Evolutionary conservation across 73 alveolate species (phyloP), one percentile per base, ranked within the genome.

Genomic region (Tetrahymena borealis): DNA sequence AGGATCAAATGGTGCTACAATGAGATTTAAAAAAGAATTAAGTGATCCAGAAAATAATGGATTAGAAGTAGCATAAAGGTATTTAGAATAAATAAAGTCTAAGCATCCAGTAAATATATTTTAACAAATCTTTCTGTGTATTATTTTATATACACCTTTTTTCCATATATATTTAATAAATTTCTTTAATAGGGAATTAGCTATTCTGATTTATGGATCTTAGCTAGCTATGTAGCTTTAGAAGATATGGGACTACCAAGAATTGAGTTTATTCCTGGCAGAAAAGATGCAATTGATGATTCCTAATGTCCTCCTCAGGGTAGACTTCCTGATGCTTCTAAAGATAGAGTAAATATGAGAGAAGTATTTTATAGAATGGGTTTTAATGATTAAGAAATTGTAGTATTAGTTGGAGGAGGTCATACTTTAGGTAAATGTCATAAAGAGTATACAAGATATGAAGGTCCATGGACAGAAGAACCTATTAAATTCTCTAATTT

Each of bases 221-320:
- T 96, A 35, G 98, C 96, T 38, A 97, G 97, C 7, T 96, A 96
- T 79, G 96, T 96, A n/a, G 98, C 98, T 31, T 94, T 96, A 7
- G 97, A 95, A 78, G 94, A 96, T 78, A 40, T 94, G 40, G 98
- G 97, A 32, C 96, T 97, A 32, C 98, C 98, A 32, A 92, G 43
- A 31, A 94, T 96, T 93, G 39, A 78, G 24, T 96, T 96, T 78
- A 90, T 94, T 36, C 93, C 95, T 94, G 98, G 98, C 5, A 94
- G 98, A 93, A 37, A 91, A 39, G 97, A 96, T 91, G 97, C 94
- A 9, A 78, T 20, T 8, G 95, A 91, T 15, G 90, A 35, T 60
- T 7, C n/a, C 32, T 95, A 94, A 18, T 37, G 36, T 13, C 91
- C 90, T 3, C 94, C 94, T 31, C 93, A 93, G 16, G 98, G 93